Conservation (phyloP, 495 filamentous ascomycete species). For the Immersiella caudata region DNA sequence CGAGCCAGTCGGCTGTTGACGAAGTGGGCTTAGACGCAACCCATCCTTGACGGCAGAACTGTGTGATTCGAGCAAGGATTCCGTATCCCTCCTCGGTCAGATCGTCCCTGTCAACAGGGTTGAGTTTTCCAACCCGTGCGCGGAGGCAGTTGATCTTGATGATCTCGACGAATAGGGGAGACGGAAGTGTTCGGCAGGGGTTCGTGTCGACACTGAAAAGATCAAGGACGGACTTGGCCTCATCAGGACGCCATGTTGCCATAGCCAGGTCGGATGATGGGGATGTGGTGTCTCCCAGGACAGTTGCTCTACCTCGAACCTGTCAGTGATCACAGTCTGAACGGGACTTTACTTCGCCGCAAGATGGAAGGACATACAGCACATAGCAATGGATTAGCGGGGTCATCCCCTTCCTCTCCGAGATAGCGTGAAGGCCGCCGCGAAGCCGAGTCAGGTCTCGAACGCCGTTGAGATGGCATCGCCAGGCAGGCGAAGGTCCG, state of each 20-base stretch:
- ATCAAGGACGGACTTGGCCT: neutral
- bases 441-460: neutral
- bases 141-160: slow-evolving; percentile 31
- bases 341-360: neutral
- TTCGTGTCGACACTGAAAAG: neutral
- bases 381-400: neutral
- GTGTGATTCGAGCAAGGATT: neutral
- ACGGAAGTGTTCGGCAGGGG: neutral
- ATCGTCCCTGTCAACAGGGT: neutral
- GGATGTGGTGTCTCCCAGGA: neutral
- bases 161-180: slow-evolving; percentile 8
- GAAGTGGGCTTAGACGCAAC: neutral
- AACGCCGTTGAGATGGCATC: neutral
- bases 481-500: neutral
- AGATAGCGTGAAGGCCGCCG: neutral
- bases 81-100: neutral
- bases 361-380: neutral
- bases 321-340: no score
- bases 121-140: slow-evolving; percentile 26
- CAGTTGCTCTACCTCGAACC: neutral
- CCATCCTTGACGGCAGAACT: neutral
- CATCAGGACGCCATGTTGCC: neutral
- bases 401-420: neutral
- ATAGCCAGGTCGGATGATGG: neutral
- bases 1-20: neutral